Evolutionary conservation across 805 yeast genomes (phyloP), one percentile per base, ranked within the genome.

Genomic region (Pichia nakasei): DNA sequence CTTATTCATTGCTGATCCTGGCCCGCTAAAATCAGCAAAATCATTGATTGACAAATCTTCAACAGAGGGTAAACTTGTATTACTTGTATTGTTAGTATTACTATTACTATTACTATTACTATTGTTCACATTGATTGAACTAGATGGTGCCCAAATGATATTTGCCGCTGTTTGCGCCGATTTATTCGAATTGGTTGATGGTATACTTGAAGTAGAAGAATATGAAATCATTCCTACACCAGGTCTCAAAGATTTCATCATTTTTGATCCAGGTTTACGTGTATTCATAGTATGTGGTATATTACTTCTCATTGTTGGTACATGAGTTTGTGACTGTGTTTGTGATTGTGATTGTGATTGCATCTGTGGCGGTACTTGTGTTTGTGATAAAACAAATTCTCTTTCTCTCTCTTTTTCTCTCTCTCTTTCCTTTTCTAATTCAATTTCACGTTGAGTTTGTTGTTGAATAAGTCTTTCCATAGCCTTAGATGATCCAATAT

Each of bases 121-220:
- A 36, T 12, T 31, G 17, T 37, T 17, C 5, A 44, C 38, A 21
- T 43, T 46, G 7, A 63, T 41, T 22, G 66, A 58, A 19, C 54
- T 53, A 2, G 63, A 58, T 9, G 68, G 68, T 5, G 68, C 56
- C 68, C 68, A 65, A 9, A 63, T 62, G 5, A 64, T 46, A 35
- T 60, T 60, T 0, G 68, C 68, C 3, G 68, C 68, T 29, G 58
- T 58, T 38, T 57, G 60, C 7, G 69, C 68, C 17, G 54, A 42
- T 9, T 51, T 38, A 39, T 47, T 38, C 43, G 46, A 36, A 17
- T 15, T 37, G 21, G 44, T 47, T 17, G 22, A 45, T 12, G n/a
- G 37, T 26, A 38, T 41, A 29, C 21, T 32, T 7, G 44, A 22
- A 42, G 41, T 42, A 4, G 44, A 39, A 12, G 45, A 35, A 22